Percentiles rank a stretch among this genome's conserved stretches.
phyloP scores from a whole-genome alignment of 306 rosid genomes.

The Acacia melanoxylon region DNA sequence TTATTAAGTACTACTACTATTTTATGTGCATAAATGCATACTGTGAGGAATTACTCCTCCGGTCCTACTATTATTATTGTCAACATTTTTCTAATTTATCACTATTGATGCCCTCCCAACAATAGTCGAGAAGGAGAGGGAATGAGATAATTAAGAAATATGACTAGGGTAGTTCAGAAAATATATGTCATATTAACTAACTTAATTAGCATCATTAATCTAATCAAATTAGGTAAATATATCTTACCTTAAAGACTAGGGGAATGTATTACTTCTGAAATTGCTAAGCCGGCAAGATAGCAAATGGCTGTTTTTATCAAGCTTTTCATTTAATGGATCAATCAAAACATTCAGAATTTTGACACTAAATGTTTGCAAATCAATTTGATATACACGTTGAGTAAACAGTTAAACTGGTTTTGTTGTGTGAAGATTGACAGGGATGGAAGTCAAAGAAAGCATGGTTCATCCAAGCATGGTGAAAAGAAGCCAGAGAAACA shows the following conservation, averaged over 20 bases:
- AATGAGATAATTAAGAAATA: too few relatives aligned
- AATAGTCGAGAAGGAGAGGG: too few relatives aligned
- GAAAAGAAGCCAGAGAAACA: constrained; percentile 29
- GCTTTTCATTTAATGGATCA: not conserved
- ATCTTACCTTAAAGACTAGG: too few relatives aligned
- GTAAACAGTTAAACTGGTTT: constrained; percentile 24
- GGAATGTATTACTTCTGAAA: too few relatives aligned
- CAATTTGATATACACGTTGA: not conserved
- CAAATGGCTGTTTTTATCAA: not conserved
- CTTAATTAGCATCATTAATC: too few relatives aligned
- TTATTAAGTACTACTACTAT: not conserved
- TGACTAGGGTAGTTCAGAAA: too few relatives aligned
- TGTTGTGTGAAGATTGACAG: constrained; percentile 50
- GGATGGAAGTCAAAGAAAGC: constrained; percentile 27
- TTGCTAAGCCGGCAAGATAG: not conserved
- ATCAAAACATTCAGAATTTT: not conserved
- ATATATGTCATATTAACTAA: too few relatives aligned
- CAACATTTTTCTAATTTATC: too few relatives aligned
- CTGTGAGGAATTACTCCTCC: not conserved
- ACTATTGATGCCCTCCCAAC: too few relatives aligned
- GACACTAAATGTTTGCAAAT: not conserved
- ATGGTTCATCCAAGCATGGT: constrained; percentile 31
- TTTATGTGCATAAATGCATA: not conserved
- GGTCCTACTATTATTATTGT: too few relatives aligned
- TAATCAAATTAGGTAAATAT: too few relatives aligned